Base-by-base conservation (phyloP, 2,329 filamentous ascomycete genomes). In the Cytospora piceicola region DNA sequence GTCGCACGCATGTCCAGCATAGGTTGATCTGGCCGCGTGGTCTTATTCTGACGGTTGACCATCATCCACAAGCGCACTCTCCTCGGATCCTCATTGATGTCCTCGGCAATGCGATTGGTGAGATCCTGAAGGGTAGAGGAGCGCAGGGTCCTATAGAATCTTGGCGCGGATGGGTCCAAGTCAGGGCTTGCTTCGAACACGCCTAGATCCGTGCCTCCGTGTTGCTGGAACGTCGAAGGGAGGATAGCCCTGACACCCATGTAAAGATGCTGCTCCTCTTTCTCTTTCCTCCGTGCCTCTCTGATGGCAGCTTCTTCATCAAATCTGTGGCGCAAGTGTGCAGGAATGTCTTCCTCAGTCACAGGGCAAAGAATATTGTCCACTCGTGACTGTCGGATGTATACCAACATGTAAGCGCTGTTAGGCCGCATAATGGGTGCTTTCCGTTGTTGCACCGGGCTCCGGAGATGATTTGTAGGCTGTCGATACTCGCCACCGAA, bases 391-490 rank as follows among this genome's bases (percentile, higher is more conserved):
- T 97, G 92, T 55, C 95, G 90, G 70, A 99, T 93, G 75, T 99
- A 99, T 2, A 99, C 96, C 82, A 99, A 80, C 95, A 99, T 99
- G 82, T 99, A 99, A 6, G 95, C 96, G 76, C 94, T 99, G 78
- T 88, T 90, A 67, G 88, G 86, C 62, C 88, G 83, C 78, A 89
- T 84, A 72, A 87, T 77, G 1, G 86, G 85, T 4, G 81, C 77
- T 73, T 85, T 85, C 75, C 86, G 88, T 58, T 83, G 88, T 58
- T 83, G 81, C n/a, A 79, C 72, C 3, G 79, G 76, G 2, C 79
- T 74, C n/a, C 82, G 81, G 15, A 79, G 71, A 52, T 78, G 77
- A 12, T 82, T 80, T 62, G 82, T 82, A 1, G 82, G 77, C 7
- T 80, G 77, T 32, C 79, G 81, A 74, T 93, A 96, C 73, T 96